Percentiles rank a stretch among this genome's conserved stretches.
phyloP scores from a whole-genome alignment of 768 basidiomycete genomes.

The Rubroboletus pulcherrimus region DNA sequence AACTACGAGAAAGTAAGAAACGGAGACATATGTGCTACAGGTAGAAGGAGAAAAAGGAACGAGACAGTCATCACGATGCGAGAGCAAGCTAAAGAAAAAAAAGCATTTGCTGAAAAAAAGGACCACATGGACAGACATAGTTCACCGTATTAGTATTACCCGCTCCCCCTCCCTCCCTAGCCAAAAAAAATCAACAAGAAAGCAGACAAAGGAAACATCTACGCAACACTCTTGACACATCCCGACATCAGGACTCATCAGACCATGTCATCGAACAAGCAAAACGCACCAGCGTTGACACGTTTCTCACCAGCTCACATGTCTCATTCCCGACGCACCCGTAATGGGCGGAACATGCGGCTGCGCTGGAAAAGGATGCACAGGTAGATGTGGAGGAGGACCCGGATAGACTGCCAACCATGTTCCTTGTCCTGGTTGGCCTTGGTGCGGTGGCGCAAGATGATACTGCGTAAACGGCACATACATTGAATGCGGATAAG shows the following conservation, averaged over 20 bases:
- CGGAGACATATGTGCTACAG: background rate
- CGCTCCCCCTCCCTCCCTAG: background rate
- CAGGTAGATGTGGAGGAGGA: conserved; percentile 13
- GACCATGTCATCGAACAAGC: background rate
- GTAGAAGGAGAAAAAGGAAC: background rate
- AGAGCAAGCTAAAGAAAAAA: background rate
- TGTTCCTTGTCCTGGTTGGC: conserved; percentile 14
- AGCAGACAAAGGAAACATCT: background rate
- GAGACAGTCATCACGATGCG: background rate
- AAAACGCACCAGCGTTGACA: conserved; percentile 8
- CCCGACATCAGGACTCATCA: background rate
- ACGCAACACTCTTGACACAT: background rate
- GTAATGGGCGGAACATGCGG: conserved; percentile 16
- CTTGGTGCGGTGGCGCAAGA: conserved; percentile 12
- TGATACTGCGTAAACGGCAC: conserved; percentile 22
- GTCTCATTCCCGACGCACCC: conserved; percentile 24
- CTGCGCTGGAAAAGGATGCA: conserved; percentile 15
- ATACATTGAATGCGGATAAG: conserved; percentile 20
- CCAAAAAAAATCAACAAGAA: conserved; percentile 20
- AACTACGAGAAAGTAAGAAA: background rate
- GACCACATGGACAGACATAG: conserved; percentile 3
- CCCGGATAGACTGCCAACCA: conserved; percentile 24
- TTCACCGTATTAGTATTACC: conserved; percentile 21
- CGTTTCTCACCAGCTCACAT: conserved; percentile 21
- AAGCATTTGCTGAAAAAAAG: background rate